Conservation (phyloP, 768 basidiomycete species). For the Russula dissimulans region DNA sequence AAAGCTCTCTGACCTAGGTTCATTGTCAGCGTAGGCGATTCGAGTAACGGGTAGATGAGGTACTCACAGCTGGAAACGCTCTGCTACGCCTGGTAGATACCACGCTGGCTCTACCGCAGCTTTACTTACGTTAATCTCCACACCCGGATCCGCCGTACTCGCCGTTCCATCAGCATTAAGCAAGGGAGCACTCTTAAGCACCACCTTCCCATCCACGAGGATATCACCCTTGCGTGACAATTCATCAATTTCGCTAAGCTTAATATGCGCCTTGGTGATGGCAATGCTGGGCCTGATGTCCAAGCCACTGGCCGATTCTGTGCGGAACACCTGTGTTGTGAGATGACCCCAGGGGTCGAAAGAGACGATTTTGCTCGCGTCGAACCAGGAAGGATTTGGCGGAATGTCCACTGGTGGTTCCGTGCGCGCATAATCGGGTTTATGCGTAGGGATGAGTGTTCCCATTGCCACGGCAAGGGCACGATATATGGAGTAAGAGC, state of each 20-base stretch:
- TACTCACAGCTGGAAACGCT: slow-evolving; percentile 84
- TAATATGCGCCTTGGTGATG: slow-evolving; percentile 88
- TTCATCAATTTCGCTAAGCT: slow-evolving; percentile 88
- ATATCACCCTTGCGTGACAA: slow-evolving; percentile 64
- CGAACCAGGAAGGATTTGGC: slow-evolving; percentile 68
- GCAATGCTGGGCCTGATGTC: slow-evolving; percentile 91
- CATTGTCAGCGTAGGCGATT: not conserved
- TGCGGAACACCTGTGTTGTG: slow-evolving; percentile 60
- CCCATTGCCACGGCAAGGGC: slow-evolving; percentile 90
- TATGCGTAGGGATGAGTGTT: slow-evolving; percentile 65
- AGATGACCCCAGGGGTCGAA: slow-evolving; percentile 94
- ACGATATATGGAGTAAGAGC: slow-evolving; percentile 91
- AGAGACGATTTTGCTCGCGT: slow-evolving; percentile 73
- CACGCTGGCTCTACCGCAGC: slow-evolving; percentile 96
- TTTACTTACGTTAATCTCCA: slow-evolving; percentile 85
- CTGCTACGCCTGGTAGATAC: slow-evolving; percentile 89
- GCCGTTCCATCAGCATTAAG: slow-evolving; percentile 53
- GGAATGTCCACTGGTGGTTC: slow-evolving; percentile 79
- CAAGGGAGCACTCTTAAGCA: slow-evolving; percentile 57
- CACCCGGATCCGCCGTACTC: slow-evolving; percentile 55
- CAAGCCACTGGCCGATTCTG: slow-evolving; percentile 57
- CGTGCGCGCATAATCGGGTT: slow-evolving; percentile 73
- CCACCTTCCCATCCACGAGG: slow-evolving; percentile 71
- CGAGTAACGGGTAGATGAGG: not conserved
- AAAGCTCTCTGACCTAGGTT: slow-evolving; percentile 61